Conservation (phyloP, 768 basidiomycete species). For the Kwoniella pini region DNA sequence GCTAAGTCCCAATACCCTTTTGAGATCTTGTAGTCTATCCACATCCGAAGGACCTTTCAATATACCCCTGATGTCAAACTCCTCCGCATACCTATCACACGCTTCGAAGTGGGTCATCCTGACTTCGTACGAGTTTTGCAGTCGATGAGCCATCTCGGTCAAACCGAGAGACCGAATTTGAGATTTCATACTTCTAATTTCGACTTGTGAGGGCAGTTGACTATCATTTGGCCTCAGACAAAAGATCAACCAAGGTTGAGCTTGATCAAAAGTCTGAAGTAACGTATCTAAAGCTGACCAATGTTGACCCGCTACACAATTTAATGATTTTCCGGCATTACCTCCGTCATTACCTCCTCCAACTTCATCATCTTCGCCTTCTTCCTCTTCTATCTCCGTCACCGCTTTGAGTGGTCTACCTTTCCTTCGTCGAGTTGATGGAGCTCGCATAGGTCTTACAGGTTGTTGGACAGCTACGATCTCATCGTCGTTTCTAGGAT, state of each 20-base stretch:
- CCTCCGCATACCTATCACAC: constrained; percentile 74
- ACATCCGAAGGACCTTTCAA: constrained; percentile 65
- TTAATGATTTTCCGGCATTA: constrained; percentile 53
- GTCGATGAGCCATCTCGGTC: constrained; percentile 71
- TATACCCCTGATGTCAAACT: constrained; percentile 63
- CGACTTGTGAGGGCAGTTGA: constrained; percentile 89
- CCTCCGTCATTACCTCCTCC: constrained; percentile 43
- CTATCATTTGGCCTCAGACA: constrained; percentile 94
- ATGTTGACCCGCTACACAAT: constrained; percentile 88
- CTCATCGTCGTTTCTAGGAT: constrained; percentile 89
- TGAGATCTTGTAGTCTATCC: constrained; percentile 51
- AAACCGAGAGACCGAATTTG: constrained; percentile 82
- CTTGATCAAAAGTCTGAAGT: constrained; percentile 83
- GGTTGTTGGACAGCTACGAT: constrained; percentile 92
- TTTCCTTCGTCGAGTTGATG: constrained; percentile 70
- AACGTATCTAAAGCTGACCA: constrained; percentile 77
- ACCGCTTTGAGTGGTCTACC: constrained; percentile 38
- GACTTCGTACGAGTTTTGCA: constrained; percentile 72
- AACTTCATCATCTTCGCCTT: constrained; percentile 39
- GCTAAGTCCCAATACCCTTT: constrained; percentile 58
- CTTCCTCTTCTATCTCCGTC: constrained; percentile 44
- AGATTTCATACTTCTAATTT: constrained; percentile 85
- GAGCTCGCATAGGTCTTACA: constrained; percentile 90
- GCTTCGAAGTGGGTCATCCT: constrained; percentile 85
- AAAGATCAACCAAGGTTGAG: constrained; percentile 87